Base-by-base conservation (phyloP, 2,329 filamentous ascomycete genomes). In the Thermothelomyces thermophilus region DNA sequence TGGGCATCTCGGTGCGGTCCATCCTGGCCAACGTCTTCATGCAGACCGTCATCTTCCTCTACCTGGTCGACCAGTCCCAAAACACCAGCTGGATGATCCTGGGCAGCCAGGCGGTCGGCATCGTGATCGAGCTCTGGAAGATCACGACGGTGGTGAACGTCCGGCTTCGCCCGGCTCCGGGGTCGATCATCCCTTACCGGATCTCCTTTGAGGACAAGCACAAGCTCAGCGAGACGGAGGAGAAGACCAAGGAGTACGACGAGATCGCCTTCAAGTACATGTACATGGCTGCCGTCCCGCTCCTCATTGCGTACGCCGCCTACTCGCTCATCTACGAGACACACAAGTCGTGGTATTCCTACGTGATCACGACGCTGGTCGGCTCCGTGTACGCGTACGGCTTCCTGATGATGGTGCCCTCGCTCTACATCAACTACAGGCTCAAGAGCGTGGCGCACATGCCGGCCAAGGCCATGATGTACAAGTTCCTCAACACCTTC, bases 41-140 rank as follows among this genome's bases (percentile, higher is more conserved):
- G 93, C 93, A 98, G 69, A 69, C 78, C 6, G 78, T 97, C 63
- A 96, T 98, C 68, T 94, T 98, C 78, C 77, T 98, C 40, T 98
- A 98, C 70, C 79, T 98, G 26, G 73, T 98, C 62, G 93, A 98
- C 72, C 97, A 98, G 73, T 94, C 90, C 58, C 90, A 96, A 51
- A 94, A 93, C 67, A 98, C 93, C 0, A 95, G 87, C 57, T 98
- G 91, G 91, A 97, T 98, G 90, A 97, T 98, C 60, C 75, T 98
- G 17, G 90, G 90, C 44, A 86, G 88, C 10, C 93, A 98, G 71
- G 93, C 86, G 17, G 82, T 95, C 55, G 90, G 90, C 44, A 82
- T 82, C 49, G 48, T 82, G 39, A 81, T 82, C 57, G 79, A 82
- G 64, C 69, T 82, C 54, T 98, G 93, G 93, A 98, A 98, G 70